Evolutionary conservation across 257 asterid species (phyloP).

Genomic region (Schizonepeta tenuifolia): DNA sequence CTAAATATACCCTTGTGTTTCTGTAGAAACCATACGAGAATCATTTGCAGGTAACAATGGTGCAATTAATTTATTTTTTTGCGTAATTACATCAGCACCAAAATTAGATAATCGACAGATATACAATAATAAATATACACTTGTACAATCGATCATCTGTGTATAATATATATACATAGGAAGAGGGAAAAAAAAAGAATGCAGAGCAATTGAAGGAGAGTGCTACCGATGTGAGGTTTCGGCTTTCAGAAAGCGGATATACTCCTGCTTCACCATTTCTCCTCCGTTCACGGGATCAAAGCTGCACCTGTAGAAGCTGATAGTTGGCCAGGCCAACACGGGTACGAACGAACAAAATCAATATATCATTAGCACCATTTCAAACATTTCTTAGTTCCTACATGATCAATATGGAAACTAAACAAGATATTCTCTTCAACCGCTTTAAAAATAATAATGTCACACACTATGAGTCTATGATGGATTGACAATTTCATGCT

Average conservation of each 20-base stretch:
- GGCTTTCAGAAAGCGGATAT: conserved; percentile 65
- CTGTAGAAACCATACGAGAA: neutral
- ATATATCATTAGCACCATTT: conserved; percentile 22
- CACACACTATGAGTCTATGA: too few species aligned
- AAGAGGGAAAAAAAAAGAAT: neutral
- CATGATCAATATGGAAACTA: neutral
- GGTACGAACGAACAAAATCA: conserved; percentile 8
- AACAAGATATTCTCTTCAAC: neutral
- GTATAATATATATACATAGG: conserved; percentile 24
- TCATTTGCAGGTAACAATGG: conserved; percentile 5
- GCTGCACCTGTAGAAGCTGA: conserved; percentile 88
- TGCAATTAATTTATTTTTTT: conserved; percentile 1
- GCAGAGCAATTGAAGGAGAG: conserved; percentile 6
- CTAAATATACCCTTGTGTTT: neutral
- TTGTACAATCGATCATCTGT: conserved; percentile 25
- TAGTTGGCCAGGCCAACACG: conserved; percentile 9
- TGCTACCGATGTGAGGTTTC: conserved; percentile 53
- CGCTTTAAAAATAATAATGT: neutral
- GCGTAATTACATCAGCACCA: conserved; percentile 28
- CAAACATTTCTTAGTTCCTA: neutral
- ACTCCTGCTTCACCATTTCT: conserved; percentile 80
- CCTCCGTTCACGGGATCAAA: conserved; percentile 89
- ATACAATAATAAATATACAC: conserved; percentile 4
- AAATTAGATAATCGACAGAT: conserved; percentile 25
- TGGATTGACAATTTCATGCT: neutral